Evolutionary conservation across 345 rosid genomes (phyloP).

Genomic region (Balakata baccata): DNA sequence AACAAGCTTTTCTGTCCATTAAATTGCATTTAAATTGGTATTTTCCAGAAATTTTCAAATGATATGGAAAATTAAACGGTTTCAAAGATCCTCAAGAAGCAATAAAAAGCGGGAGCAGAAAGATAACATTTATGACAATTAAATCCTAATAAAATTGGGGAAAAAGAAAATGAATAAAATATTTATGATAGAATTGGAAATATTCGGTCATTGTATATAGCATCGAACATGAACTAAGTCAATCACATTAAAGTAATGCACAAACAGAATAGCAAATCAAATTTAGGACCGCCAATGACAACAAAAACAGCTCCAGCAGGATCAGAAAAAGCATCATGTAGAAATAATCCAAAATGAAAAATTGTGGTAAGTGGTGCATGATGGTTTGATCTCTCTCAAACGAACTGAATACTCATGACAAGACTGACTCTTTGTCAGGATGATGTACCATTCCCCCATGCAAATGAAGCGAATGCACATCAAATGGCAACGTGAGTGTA

Average conservation of each 20-base stretch:
- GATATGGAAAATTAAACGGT: not conserved
- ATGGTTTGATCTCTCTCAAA: not conserved
- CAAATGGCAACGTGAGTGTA: not conserved
- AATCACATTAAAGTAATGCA: not conserved
- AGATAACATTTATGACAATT: not conserved
- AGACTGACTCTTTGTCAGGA: not conserved
- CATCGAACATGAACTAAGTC: not conserved
- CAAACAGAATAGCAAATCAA: not conserved
- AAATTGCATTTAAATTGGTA: conserved; percentile 9
- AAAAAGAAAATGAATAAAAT: not conserved
- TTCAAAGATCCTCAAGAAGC: not conserved
- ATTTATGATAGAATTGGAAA: not conserved
- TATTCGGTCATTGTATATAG: not conserved
- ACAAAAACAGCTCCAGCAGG: not conserved
- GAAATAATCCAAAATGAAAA: not conserved
- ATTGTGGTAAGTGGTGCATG: not conserved
- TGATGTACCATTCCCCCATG: not conserved
- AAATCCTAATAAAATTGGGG: not conserved
- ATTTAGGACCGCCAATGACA: not conserved
- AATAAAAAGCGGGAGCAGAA: no score
- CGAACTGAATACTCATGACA: not conserved
- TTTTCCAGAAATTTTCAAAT: not conserved
- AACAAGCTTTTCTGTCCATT: conserved; percentile 64
- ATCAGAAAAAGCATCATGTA: not conserved
- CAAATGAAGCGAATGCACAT: not conserved